Evolutionary conservation across 371 early-diverging fungal genomes (phyloP), one percentile per base, ranked within the genome.

Genomic region (Syncephalis fuscata): DNA sequence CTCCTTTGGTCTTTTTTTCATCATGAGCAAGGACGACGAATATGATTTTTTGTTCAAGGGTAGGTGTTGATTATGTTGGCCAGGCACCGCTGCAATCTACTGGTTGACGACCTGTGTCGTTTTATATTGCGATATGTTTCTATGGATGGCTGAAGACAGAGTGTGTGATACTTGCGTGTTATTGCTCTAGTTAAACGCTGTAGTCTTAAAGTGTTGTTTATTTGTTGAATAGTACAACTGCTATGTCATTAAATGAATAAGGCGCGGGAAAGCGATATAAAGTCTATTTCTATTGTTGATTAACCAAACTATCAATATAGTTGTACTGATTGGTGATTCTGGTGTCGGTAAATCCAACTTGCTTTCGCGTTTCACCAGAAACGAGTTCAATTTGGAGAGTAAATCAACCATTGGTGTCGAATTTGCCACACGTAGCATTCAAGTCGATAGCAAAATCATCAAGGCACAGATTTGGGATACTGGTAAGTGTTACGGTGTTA

Each of bases 391-490:
- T 65, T 64, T 92, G 54, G 94, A 93, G 56, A 90, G 94, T 46
- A 97, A 96, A 63, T 93, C 99, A 37, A 99, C 99, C 51, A 99
- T 99, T 63, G 99, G 99, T 53, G 99, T 99, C 38, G 97, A 99
- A 64, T 99, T 99, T 72, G 98, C 94, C 41, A 98, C 99, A 36
- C 76, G 93, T 51, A 86, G 81, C 61, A 93, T 99, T 59, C 85
- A 92, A 60, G 90, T 99, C 11, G 93, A 96, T 54, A 77, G 78
- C 48, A 91, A 94, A 67, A 88, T 85, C 22, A 91, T 99, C 58
- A 99, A 99, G 68, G 96, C 98, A 26, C 99, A 99, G 67, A 98
- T 99, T 57, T 99, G 99, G 99, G 99, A 97, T 60, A 95, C 97
- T 48, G 83, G 78, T 75, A 63, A 60, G 48, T 48, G 25, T 47